Conservation (phyloP, 169 alveolate genomes). For the Babesia caballi region DNA sequence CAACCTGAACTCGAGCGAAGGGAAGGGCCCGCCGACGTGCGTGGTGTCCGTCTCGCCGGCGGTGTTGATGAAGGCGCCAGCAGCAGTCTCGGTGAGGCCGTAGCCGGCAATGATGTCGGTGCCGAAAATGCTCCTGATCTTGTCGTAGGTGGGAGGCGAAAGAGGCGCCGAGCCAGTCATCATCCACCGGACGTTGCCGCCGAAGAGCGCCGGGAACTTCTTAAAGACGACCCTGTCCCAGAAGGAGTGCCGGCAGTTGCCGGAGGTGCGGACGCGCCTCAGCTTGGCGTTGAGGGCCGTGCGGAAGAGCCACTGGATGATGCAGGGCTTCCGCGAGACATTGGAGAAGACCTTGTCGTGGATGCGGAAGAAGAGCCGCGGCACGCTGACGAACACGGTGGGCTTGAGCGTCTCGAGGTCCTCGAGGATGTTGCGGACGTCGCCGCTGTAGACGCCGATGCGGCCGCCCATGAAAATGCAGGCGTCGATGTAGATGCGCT, state of each 20-base stretch:
- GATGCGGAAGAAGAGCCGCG: constrained; percentile 72
- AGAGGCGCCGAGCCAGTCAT: constrained; percentile 78
- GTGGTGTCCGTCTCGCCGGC: constrained; percentile 72
- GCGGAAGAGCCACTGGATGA: constrained; percentile 61
- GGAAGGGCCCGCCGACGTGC: constrained; percentile 88
- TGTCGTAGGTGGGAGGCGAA: constrained; percentile 61
- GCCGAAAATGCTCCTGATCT: constrained; percentile 67
- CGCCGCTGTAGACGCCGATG: constrained; percentile 88
- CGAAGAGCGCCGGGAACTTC: constrained; percentile 70
- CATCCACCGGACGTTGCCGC: constrained; percentile 74
- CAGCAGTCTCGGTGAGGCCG: constrained; percentile 63
- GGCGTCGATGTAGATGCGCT: constrained; percentile 77
- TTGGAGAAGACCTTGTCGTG: constrained; percentile 73
- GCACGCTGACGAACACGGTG: constrained; percentile 75
- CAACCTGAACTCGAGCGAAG: constrained; percentile 82
- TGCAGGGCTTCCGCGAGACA: constrained; percentile 57
- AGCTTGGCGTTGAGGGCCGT: constrained; percentile 62
- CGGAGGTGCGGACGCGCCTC: constrained; percentile 34
- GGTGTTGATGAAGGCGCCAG: constrained; percentile 49
- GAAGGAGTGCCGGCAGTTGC: constrained; percentile 41
- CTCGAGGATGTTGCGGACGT: constrained; percentile 82
- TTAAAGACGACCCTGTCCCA: constrained; percentile 65
- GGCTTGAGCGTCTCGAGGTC: constrained; percentile 78
- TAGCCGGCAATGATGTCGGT: constrained; percentile 58
- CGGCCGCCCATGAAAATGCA: constrained; percentile 70